A percentile compares a stretch with the other conserved stretches of the same genome.
phyloP scores from a whole-genome alignment of 352 stramenopile genomes.

The Pseudoperonospora humuli region DNA sequence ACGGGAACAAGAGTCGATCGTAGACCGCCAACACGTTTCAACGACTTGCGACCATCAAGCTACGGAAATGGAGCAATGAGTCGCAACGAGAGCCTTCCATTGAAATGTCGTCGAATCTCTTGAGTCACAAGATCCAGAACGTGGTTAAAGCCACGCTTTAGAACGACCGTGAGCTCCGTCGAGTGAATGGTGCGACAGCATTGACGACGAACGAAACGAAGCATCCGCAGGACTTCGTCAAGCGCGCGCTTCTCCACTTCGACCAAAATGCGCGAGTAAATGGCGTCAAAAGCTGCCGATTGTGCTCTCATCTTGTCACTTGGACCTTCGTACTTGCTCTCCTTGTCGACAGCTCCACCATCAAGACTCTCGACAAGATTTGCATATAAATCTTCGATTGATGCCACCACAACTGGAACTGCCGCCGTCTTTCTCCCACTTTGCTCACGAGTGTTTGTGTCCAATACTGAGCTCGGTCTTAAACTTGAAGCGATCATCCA shows the following conservation, averaged over 20 bases:
- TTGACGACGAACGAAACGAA: conserved; percentile 64
- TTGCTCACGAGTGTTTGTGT: conserved; percentile 4
- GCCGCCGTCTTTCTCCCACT: conserved; percentile 2
- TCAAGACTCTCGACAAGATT: conserved; percentile 26
- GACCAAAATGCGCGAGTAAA: conserved; percentile 64
- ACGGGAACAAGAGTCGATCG: background rate
- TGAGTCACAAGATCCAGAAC: conserved; percentile 53
- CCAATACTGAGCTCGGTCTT: background rate
- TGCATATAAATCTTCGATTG: conserved; percentile 47
- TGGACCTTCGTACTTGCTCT: background rate
- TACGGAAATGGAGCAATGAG: conserved; percentile 35
- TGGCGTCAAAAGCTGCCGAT: conserved; percentile 48
- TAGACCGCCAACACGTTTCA: too few species aligned
- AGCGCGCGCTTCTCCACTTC: conserved; percentile 57
- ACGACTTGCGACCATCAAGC: background rate
- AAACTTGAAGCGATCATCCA: conserved; percentile 14
- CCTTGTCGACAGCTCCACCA: background rate
- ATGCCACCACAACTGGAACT: conserved; percentile 13
- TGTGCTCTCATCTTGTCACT: background rate
- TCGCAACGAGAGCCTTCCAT: conserved; percentile 26
- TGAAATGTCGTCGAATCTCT: conserved; percentile 45
- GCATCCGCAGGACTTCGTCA: conserved; percentile 53
- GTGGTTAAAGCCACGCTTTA: conserved; percentile 46
- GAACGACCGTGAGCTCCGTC: background rate
- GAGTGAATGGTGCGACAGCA: conserved; percentile 19